Conservation (phyloP, 148 eudicot species). For the Heliosperma pusillum region DNA sequence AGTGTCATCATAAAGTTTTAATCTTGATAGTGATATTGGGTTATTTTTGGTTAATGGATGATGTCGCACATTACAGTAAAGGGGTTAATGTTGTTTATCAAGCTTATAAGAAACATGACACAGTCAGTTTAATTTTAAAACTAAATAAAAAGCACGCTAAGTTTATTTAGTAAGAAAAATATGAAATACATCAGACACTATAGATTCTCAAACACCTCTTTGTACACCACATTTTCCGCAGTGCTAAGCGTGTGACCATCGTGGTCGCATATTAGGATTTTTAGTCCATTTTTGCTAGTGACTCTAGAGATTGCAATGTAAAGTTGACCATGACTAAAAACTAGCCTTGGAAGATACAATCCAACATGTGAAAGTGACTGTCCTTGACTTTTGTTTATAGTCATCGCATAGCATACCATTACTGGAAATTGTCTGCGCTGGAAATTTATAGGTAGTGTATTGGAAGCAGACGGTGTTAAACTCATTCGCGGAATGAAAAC, state of each 20-base stretch:
- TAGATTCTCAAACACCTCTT: neutral
- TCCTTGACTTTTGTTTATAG: neutral
- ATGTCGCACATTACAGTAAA: too few relatives aligned
- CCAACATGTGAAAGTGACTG: neutral
- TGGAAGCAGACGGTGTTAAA: neutral
- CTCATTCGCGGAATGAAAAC: too few relatives aligned
- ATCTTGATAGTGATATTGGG: too few relatives aligned
- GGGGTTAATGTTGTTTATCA: neutral
- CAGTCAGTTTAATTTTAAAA: too few relatives aligned
- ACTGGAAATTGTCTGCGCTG: neutral
- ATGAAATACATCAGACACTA: too few relatives aligned
- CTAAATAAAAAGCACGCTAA: neutral
- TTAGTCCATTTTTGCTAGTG: neutral
- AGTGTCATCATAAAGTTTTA: too few relatives aligned
- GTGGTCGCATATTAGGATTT: neutral
- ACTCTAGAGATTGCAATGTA: neutral
- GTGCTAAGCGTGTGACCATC: neutral
- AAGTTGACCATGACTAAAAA: slow-evolving; percentile 1
- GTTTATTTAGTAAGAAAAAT: too few relatives aligned
- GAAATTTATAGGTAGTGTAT: neutral
- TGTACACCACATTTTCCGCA: neutral
- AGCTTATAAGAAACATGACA: neutral
- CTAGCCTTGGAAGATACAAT: neutral
- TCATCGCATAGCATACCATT: neutral
- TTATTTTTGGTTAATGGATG: too few relatives aligned